Base-by-base conservation (phyloP, 73 alveolate species). In the Stentor coeruleus region DNA sequence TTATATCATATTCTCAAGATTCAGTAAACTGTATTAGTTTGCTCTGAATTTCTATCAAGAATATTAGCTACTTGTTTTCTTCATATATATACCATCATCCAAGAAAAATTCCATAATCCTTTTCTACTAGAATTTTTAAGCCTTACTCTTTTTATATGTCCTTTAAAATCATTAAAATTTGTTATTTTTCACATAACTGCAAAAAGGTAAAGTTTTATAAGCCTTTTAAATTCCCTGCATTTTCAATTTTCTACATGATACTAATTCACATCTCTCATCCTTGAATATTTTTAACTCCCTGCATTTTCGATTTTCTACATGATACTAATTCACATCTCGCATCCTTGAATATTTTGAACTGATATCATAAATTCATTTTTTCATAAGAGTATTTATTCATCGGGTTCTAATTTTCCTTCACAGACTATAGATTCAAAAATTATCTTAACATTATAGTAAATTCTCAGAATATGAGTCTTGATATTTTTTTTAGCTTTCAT, bases 281-380 rank as follows among this genome's bases (percentile, higher is more conserved):
- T 79, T 91, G 98, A 57, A 94, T 84, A 81, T 90, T 84, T 84
- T 91, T 92, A 6, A 94, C 92, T 75, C n/a, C n/a, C n/a, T n/a
- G n/a, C n/a, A n/a, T n/a, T n/a, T n/a, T n/a, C n/a, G n/a, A n/a
- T n/a, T n/a, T n/a, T n/a, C 91, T 84, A 83, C 91, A 91, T 59
- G 95, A 95, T 92, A 94, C 99, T 55, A 90, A 96, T 59, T 92
- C 98, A 91, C 92, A 99, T 85, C 99, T 94, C 77, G 95, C 84
- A 85, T 15, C 93, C 90, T 79, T 91, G 98, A 57, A 94, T 84
- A 81, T 90, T 84, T 84, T 91, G 94, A 6, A 94, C 92, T 75
- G 95, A 91, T 58, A 93, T 88, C 75, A 88, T 94, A 3, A 95
- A 83, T 75, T 88, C 87, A 39, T 79, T 80, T 74, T 74, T 77